Evolutionary conservation across 331 rosid species (phyloP), one percentile per base, ranked within the genome.

Genomic region (Erythrophleum ivorense): DNA sequence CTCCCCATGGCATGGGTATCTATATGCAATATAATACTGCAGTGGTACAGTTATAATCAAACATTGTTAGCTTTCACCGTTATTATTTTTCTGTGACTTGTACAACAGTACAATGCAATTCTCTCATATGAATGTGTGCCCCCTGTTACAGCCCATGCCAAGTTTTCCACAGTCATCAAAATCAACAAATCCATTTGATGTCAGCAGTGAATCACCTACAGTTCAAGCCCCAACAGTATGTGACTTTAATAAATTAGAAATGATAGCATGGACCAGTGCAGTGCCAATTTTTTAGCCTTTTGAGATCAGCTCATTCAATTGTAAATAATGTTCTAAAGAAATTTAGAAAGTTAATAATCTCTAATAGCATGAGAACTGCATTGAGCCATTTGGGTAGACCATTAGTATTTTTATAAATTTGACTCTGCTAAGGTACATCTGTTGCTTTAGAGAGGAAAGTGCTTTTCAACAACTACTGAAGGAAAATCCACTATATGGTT

Each of bases 131-230:
- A 84, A 75, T 83, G 14, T 78, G 65, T 83, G 75, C 72, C 84
- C 71, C 19, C 71, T 86, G 79, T 84, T 83, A 24, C 94, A 96
- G 99, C 85, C 93, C 14, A 40, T 83, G 81, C 85, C 87, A 77
- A 77, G 69, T 73, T 92, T 85, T 85, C 88, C 87, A 8, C 95
- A 90, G 79, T 78, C 88, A 31, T 83, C 91, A 57, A 94, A 53
- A 76, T 91, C 99, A 43, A 72, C 82, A 49, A 96, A 96, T 76
- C 99, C 99, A 55, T 96, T 96, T 82, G 99, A 94, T 71, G 86
- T 89, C 57, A 79, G 71, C 79, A 75, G 88, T 10, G 93, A 75
- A 80, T 84, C 90, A 73, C 63, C 87, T 83, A 89, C 87, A 74
- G 83, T 75, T 86, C 97, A 88, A 81, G 87, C 85, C 74, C 84